These are phyloP conservation scores for Viola odorata DNA, from an alignment of 345 rosid species.

Conservation along the genomic window DNA sequence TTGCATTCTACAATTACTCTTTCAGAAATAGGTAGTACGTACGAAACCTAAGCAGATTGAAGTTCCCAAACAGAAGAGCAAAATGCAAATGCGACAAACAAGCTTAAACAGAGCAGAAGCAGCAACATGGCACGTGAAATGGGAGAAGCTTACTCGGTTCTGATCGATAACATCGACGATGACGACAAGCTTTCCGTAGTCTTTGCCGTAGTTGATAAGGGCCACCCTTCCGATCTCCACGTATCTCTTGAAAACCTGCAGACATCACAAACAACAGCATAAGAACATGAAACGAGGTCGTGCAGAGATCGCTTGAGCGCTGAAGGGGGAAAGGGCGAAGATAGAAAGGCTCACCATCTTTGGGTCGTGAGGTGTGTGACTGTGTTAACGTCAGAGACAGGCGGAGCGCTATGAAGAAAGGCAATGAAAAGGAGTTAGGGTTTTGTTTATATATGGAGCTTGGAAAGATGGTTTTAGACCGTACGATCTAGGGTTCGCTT, in stretches of 20 bases:
- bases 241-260: constrained; percentile 78
- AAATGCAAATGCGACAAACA: neutral
- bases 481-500: constrained; percentile 21
- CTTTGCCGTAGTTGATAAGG: constrained; percentile 79
- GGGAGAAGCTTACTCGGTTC: constrained; percentile 49
- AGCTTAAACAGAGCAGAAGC: neutral
- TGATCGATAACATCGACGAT: constrained; percentile 87
- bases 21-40: neutral
- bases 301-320: neutral
- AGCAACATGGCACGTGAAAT: neutral
- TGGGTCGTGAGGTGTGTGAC: neutral
- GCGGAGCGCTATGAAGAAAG: neutral
- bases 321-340: neutral
- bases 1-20: neutral
- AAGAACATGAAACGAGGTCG: neutral
- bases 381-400: neutral
- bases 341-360: constrained; percentile 31
- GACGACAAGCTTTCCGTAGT: constrained; percentile 78
- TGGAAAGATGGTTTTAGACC: constrained; percentile 13
- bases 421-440: constrained; percentile 18
- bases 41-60: too few relatives aligned
- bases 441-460: neutral
- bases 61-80: neutral
- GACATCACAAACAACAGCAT: neutral
- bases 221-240: constrained; percentile 93